Evolutionary conservation across 1,284 basidiomycete species (phyloP), one percentile per base, ranked within the genome.

Genomic region (Leccinum subrobustum): DNA sequence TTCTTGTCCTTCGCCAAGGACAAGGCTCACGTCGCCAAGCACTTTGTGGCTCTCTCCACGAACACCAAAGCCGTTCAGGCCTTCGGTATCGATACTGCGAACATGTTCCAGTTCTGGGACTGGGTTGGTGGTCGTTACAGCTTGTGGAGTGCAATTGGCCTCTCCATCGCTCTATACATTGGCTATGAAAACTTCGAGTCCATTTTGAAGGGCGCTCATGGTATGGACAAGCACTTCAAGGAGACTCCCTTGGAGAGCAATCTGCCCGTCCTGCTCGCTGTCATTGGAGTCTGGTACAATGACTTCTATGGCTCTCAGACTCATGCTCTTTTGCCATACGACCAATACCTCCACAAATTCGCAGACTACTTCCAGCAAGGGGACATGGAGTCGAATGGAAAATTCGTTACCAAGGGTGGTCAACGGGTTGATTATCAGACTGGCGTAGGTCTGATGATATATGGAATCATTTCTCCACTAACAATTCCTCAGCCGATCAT

Each of bases 71-170:
- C 92, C 6, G 97, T 98, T 60, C 94, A 94, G 33, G 87, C 83
- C n/a, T 99, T 99, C 71, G 97, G 96, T 59, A 99, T 99, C 70
- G 83, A 89, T 62, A 79, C 90, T 68, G 83, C 86, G 69, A 98
- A 98, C 82, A 99, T 99, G 96, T 99, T 99, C 88, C 89, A 92
- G 76, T 99, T 99, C 87, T 99, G 96, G 96, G 97, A 99, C 79
- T 99, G 97, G 97, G 96, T 99, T 66, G 96, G 96, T 65, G 96
- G 97, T 48, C 88, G 96, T 66, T 99, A 99, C 85, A 95, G 92
- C 68, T 84, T 99, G 69, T 99, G 97, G 96, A 95, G 93, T 64
- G 96, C 97, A 33, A 98, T 99, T 69, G 97, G 96, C 64, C 83
- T 99, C 56, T 93, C 92, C 54, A 98, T 99, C 76, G 92, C 93